These are phyloP conservation scores for Botryotinia convoluta DNA, from an alignment of 2,329 filamentous ascomycete genomes.

Conservation along the genomic window DNA sequence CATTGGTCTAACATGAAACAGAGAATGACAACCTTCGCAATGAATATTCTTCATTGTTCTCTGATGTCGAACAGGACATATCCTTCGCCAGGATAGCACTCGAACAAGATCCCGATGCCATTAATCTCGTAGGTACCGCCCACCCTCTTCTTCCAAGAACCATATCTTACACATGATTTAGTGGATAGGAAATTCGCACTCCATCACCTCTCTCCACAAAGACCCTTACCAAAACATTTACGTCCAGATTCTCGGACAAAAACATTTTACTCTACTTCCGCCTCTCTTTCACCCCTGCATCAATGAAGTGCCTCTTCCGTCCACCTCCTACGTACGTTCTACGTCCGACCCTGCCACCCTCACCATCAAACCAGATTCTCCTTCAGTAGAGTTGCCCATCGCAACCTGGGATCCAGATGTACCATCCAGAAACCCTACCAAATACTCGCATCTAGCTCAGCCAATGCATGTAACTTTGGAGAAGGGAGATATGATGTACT, in stretches of 20 bases:
- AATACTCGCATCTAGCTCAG: conserved; percentile 56
- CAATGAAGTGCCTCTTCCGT: conserved; percentile 14
- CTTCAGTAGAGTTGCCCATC: conserved; percentile 54
- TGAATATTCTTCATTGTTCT: conserved; percentile 65
- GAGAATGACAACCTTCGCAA: conserved; percentile 79
- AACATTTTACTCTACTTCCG: conserved; percentile 74
- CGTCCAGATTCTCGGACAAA: conserved; percentile 69
- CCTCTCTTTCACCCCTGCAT: conserved; percentile 45
- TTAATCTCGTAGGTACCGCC: conserved; percentile 55
- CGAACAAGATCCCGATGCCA: conserved; percentile 62
- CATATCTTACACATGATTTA: neutral
- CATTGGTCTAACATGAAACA: conserved; percentile 35
- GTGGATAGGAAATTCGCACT: conserved; percentile 74
- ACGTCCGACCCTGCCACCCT: neutral
- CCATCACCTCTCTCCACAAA: conserved; percentile 71
- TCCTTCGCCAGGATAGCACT: conserved; percentile 73
- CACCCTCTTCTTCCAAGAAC: no score
- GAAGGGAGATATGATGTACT: conserved; percentile 76
- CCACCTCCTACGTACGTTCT: conserved; percentile 11
- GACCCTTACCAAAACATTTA: conserved; percentile 88
- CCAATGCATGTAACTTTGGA: conserved; percentile 67
- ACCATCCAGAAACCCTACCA: conserved; percentile 44
- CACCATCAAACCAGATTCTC: neutral
- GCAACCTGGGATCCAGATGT: conserved; percentile 67
- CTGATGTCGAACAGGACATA: conserved; percentile 61